Evolutionary conservation across 257 asterid species (phyloP).

Genomic region (Eustoma russellianum): DNA sequence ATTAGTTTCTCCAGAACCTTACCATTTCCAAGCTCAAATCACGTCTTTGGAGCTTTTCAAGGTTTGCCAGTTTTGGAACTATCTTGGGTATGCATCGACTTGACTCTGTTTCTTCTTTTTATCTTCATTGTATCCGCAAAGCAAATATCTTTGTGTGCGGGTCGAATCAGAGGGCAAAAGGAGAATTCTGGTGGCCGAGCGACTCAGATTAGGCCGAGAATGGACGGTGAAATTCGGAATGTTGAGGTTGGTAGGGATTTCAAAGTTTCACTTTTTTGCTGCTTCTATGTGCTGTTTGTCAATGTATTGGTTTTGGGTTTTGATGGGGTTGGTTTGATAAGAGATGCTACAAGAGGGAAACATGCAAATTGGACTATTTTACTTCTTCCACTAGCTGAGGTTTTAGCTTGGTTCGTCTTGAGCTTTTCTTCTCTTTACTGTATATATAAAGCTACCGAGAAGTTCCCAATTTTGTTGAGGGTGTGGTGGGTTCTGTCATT

Average conservation of each 20-base stretch:
- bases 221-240: slow-evolving; percentile 39
- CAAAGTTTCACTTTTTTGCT: slow-evolving; percentile 46
- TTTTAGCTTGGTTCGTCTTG: slow-evolving; percentile 65
- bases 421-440: slow-evolving; percentile 57
- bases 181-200: slow-evolving; percentile 31
- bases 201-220: slow-evolving; percentile 21
- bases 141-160: slow-evolving; percentile 51
- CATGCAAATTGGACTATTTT: slow-evolving; percentile 40
- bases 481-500: slow-evolving; percentile 83
- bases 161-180: slow-evolving; percentile 46
- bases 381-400: slow-evolving; percentile 49
- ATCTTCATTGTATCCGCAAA: slow-evolving; percentile 56
- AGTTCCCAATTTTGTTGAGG: slow-evolving; percentile 50
- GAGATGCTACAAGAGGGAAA: slow-evolving; percentile 29
- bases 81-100: slow-evolving; percentile 65
- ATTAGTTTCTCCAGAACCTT: slow-evolving; percentile 12
- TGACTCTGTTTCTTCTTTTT: slow-evolving; percentile 54
- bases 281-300: slow-evolving; percentile 60
- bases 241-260: slow-evolving; percentile 44
- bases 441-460: slow-evolving; percentile 38
- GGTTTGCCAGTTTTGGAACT: slow-evolving; percentile 56
- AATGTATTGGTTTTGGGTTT: slow-evolving; percentile 54
- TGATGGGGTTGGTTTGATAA: slow-evolving; percentile 43
- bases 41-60: slow-evolving; percentile 23
- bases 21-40: slow-evolving; percentile 17